These are phyloP conservation scores for Acacia pycnantha DNA, from an alignment of 331 rosid genomes.

Conservation along the genomic window DNA sequence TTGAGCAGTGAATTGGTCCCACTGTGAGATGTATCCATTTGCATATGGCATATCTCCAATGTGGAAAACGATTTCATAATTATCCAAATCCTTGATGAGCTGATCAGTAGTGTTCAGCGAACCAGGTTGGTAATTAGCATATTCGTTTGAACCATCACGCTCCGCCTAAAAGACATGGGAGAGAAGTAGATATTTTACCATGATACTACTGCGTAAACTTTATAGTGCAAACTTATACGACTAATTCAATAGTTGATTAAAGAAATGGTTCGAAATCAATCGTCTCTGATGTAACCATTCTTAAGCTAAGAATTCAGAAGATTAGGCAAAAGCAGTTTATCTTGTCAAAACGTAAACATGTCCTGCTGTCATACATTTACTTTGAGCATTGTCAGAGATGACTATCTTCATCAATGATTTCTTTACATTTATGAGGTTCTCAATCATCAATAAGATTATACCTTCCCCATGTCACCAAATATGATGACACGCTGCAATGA, in stretches of 20 bases:
- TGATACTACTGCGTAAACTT: background rate
- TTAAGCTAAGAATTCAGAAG: background rate
- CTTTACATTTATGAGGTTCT: background rate
- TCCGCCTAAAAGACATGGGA: constrained; percentile 60
- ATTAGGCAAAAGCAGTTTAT: background rate
- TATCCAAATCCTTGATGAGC: constrained; percentile 68
- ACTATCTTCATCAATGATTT: background rate
- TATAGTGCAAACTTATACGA: background rate
- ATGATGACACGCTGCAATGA: constrained; percentile 78
- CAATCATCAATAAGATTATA: constrained; percentile 19
- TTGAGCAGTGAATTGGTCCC: constrained; percentile 94
- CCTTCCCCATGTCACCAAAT: constrained; percentile 97
- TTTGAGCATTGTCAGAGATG: background rate
- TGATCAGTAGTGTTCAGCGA: constrained; percentile 84
- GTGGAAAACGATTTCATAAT: constrained; percentile 73
- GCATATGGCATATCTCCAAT: constrained; percentile 89
- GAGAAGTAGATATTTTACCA: background rate
- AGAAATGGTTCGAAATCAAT: background rate
- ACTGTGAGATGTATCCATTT: constrained; percentile 84
- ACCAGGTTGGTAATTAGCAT: constrained; percentile 75
- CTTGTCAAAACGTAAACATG: background rate
- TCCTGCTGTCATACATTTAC: background rate
- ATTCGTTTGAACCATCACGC: constrained; percentile 91
- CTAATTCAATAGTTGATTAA: background rate
- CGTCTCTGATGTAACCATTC: background rate